A percentile compares a stretch with the other conserved stretches of the same genome.
phyloP scores from a whole-genome alignment of 495 filamentous ascomycete genomes.

The Penicillium atrosanguineum region DNA sequence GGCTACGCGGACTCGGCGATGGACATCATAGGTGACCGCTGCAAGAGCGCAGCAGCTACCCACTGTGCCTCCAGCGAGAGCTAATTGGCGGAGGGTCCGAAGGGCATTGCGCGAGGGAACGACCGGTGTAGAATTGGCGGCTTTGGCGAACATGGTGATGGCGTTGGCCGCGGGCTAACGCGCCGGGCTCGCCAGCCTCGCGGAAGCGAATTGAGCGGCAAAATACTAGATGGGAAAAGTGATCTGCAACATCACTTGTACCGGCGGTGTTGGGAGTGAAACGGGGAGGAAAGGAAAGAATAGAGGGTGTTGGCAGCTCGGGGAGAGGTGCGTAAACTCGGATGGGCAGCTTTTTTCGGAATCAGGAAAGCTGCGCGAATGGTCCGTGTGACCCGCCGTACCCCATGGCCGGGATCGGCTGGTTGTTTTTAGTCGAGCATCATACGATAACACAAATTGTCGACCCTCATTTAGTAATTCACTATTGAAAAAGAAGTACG shows the following conservation, averaged over 20 bases:
- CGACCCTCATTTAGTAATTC: not conserved
- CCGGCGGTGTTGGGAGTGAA: not conserved
- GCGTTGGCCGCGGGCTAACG: constrained; percentile 29
- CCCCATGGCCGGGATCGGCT: constrained; percentile 13
- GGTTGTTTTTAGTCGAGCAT: not conserved
- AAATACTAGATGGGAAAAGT: not conserved
- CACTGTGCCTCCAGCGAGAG: constrained; percentile 41
- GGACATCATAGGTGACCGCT: constrained; percentile 42
- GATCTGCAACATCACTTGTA: not conserved
- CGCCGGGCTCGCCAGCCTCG: constrained; percentile 21
- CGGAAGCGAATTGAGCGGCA: constrained; percentile 12
- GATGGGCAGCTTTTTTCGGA: constrained; percentile 24
- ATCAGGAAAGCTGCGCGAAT: constrained; percentile 14
- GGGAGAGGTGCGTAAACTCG: constrained; percentile 15
- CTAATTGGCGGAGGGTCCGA: constrained; percentile 42
- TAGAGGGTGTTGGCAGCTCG: constrained; percentile 9
- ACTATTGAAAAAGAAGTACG: not conserved
- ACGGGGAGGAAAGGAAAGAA: not conserved
- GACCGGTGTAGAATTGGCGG: constrained; percentile 28
- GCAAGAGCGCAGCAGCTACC: constrained; percentile 42
- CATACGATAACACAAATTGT: not conserved
- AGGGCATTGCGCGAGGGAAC: constrained; percentile 48
- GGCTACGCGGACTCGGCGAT: constrained; percentile 39
- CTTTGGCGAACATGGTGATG: constrained; percentile 33
- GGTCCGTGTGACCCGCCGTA: constrained; percentile 25